Base-by-base conservation (phyloP, 805 yeast genomes). In the Hanseniaspora valbyensis region DNA sequence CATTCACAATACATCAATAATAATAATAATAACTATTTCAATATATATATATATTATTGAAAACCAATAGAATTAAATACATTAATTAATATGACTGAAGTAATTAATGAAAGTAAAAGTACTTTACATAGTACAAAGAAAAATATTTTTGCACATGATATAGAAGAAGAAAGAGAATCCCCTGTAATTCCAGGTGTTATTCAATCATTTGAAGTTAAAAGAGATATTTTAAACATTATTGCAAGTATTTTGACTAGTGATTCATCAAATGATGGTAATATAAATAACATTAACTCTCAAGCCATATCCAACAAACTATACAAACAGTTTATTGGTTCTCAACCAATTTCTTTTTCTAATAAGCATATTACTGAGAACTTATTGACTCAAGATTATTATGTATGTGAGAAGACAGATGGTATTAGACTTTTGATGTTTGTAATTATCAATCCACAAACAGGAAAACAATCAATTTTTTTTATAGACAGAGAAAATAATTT, bases 331-430 rank as follows among this genome's bases (percentile, higher is more conserved):
- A 94, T 95, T 2, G 96, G 98, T 0, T 81, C 96, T 1, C 98
- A 94, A 66, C 99, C 99, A 0, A 85, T 90, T 2, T 85, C 95
- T 24, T 89, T 92, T 61, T 80, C 84, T 39, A 72, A 86, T 50
- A 69, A 73, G 30, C 96, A 90, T 66, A 69, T 92, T 22, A 63
- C 63, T 3, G 76, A 77, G 42, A 76, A 79, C 30, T 68, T 92
- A 43, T 62, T 74, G 61, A 66, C 72, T 2, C 79, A 80, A 53
- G 97, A 94, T 59, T 92, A 89, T 61, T 81, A 80, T 57, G 98
- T 92, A 0, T 94, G 98, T 68, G 99, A 92, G 60, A 92, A 92
- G 63, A 78, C 92, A 0, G 98, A 92, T 66, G 99, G 99, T 0
- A 69, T 90, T 44, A 71, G 99, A 49, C 87, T 94, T 53, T 68